These are phyloP conservation scores for Stentor roeselii DNA, from an alignment of 73 alveolate genomes.

Conservation along the genomic window DNA sequence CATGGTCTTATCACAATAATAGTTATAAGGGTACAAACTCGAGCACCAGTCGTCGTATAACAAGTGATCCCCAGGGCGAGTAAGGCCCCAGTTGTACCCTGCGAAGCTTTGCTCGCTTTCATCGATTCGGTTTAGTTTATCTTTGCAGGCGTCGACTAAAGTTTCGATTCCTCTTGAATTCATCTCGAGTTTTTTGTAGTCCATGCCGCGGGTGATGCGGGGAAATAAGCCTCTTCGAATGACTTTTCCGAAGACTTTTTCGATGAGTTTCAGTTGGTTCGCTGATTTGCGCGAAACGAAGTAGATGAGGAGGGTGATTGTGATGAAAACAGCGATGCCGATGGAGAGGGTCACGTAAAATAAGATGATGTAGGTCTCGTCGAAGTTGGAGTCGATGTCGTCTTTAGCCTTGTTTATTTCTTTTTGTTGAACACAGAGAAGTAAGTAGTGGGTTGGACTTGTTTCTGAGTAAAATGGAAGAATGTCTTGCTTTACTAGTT, in stretches of 20 bases:
- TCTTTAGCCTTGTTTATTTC: not conserved
- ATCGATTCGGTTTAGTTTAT: not conserved
- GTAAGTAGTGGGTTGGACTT: not conserved
- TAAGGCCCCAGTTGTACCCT: not conserved
- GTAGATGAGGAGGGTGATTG: not conserved
- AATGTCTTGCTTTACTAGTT: not conserved
- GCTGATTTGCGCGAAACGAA: not conserved
- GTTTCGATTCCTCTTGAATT: not conserved
- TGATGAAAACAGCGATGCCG: not conserved
- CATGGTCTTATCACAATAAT: not conserved
- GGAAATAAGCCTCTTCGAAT: constrained; percentile 2
- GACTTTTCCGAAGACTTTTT: not conserved
- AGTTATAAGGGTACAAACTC: not conserved
- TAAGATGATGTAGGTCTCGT: not conserved
- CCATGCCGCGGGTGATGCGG: not conserved
- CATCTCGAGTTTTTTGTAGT: not conserved
- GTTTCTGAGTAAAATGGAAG: not conserved
- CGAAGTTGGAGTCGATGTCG: not conserved
- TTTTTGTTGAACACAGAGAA: not conserved
- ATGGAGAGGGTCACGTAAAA: not conserved
- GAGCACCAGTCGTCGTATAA: not conserved
- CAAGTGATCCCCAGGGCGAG: constrained; percentile 6
- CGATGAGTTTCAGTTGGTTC: not conserved
- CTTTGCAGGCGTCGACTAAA: not conserved
- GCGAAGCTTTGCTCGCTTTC: not conserved